Evolutionary conservation across 345 rosid genomes (phyloP).

Genomic region (Rhodamnia argentea): DNA sequence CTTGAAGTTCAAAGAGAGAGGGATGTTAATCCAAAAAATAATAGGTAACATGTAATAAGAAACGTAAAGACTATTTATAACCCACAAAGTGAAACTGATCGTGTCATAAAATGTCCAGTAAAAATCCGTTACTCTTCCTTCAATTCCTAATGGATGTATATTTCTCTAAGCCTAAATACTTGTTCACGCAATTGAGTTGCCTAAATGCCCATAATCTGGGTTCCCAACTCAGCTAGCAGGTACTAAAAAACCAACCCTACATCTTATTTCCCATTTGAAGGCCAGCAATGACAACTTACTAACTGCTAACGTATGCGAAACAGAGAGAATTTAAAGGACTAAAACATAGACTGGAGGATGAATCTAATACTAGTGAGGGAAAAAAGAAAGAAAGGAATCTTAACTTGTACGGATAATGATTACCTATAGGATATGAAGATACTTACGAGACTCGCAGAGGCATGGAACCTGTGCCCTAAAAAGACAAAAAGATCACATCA

Average conservation of each 20-base stretch:
- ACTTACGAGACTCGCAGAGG: slow-evolving; percentile 31
- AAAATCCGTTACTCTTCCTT: not conserved
- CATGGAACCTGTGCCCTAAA: slow-evolving; percentile 22
- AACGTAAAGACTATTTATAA: not conserved
- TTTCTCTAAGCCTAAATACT: not conserved
- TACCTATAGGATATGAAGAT: not conserved
- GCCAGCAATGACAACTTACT: not conserved
- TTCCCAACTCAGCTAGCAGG: not conserved
- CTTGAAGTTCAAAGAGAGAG: not conserved
- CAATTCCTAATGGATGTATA: not conserved
- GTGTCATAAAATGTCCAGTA: not conserved
- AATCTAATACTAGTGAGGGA: not conserved
- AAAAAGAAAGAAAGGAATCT: not conserved
- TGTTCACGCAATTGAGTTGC: not conserved
- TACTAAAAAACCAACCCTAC: not conserved
- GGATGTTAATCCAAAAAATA: not conserved
- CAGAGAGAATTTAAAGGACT: not conserved
- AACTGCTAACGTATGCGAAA: not conserved
- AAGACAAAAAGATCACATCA: slow-evolving; percentile 4
- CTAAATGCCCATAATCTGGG: not conserved
- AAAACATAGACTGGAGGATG: not conserved
- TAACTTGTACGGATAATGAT: not conserved
- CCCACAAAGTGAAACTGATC: not conserved
- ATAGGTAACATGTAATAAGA: not conserved
- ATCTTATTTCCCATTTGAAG: not conserved